Base-by-base conservation (phyloP, 495 filamentous ascomycete genomes). In the Penicillium goetzii region DNA sequence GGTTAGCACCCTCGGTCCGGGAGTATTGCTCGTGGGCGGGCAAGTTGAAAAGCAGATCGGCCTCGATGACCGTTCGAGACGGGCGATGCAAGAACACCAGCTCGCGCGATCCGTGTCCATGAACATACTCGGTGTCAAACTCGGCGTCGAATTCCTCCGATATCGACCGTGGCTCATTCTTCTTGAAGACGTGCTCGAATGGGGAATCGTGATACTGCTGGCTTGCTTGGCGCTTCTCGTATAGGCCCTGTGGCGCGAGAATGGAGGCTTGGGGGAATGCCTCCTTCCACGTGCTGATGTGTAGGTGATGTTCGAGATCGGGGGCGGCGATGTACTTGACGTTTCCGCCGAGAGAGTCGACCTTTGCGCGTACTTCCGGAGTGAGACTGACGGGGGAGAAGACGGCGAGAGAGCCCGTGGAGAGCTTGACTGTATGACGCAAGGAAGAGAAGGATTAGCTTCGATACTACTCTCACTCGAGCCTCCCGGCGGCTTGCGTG, bases 301-400 rank as follows among this genome's bases (percentile, higher is more conserved):
- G 92, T 71, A 98, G 90, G 82, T 99, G 94, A 76, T 98, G 95
- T 76, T 97, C 90, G 21, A 93, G 84, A 71, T 98, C 95, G 21
- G 88, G 83, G 5, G 94, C 93, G 12, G 93, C 83, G 62, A 98
- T 86, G 81, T 98, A 97, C 52, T 81, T 83, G 51, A 99, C 87
- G 26, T 87, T 80, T 45, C 85, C 84, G 58, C 92, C 92, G 25
- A 93, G 77, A n/a, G 79, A 75, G 32, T 81, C 68, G 41, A 97
- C 78, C 45, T 85, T 89, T 55, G 84, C 78, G 61, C 84, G 84
- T n/a, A 92, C 89, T 61, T 91, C 88, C 3, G 87, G 81, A 0
- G 93, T 97, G 30, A 97, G 85, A 17, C 84, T 87, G 30, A 92
- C 88, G 32, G 95, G 95, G 4, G 93, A 97, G 84, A 97, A 97